Base-by-base conservation (phyloP, 2,329 filamentous ascomycete species). In the Penicillium brevicompactum region DNA sequence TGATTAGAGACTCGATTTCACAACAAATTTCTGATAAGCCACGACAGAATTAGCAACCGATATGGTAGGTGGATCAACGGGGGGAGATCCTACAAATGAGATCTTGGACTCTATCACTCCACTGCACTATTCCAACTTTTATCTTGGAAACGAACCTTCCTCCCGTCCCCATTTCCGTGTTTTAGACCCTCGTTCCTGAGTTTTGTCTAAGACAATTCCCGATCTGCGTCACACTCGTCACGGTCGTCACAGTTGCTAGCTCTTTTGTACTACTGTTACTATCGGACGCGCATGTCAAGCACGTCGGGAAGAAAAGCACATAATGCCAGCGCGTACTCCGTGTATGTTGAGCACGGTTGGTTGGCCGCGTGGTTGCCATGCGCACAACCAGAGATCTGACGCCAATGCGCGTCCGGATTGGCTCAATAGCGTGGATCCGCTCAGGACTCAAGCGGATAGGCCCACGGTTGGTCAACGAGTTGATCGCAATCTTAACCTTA, bases 21-120 rank as follows among this genome's bases (percentile, higher is more conserved):
- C 30, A 31, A 52, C 40, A 18, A 34, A 53, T 53, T 30, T 46
- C 11, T 18, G 45, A 53, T 53, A 53, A 53, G 51, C 18, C 48
- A 16, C 30, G 9, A 24, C 38, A 37, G 31, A 30, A 45, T 40
- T 27, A 21, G 18, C 11, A 37, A 37, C n/a, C 18, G 41, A 48
- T 8, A 45, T 21, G 44, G 27, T 6, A 1, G 6, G 45, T 49
- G 51, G 45, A 40, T 27, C 45, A 9, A 9, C 2, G 5, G 18
- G 40, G 30, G n/a, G n/a, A 40, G 21, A 10, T 42, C 24, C 38
- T 37, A 14, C 51, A 37, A 53, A 49, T 53, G 8, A 49, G 45
- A 49, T 49, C 21, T 49, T 43, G 27, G 37, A 37, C 24, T 30
- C 27, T 27, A 3, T 11, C 13, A 4, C 11, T 22, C 37, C 45